These are phyloP conservation scores for Coemansia sp. DNA, from an alignment of 192 early-diverging fungal genomes.

Conservation along the genomic window DNA sequence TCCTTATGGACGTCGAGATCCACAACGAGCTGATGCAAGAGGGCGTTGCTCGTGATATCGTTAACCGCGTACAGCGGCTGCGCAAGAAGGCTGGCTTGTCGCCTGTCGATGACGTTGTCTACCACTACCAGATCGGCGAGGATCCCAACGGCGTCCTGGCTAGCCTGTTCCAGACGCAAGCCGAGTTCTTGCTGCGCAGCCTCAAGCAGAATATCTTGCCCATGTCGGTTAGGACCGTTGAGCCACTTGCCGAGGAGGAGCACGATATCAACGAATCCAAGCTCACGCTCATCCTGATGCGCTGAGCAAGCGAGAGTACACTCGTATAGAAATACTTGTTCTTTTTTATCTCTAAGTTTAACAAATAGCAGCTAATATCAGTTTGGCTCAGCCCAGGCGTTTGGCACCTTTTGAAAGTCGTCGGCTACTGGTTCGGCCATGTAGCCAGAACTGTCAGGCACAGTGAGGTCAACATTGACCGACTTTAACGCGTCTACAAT, in stretches of 20 bases:
- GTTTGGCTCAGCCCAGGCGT: constrained; percentile 2
- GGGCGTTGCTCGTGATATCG: constrained; percentile 89
- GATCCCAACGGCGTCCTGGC: constrained; percentile 71
- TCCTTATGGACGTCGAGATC: constrained; percentile 83
- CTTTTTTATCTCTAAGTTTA: neutral
- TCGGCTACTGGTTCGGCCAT: constrained; percentile 29
- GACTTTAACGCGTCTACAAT: constrained; percentile 70
- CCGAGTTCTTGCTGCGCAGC: constrained; percentile 66
- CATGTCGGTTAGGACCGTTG: constrained; percentile 31
- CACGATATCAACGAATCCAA: constrained; percentile 74
- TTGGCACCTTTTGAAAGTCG: constrained; percentile 50
- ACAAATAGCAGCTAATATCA: neutral
- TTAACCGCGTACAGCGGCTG: constrained; percentile 94
- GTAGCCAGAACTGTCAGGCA: constrained; percentile 32
- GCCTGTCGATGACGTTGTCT: constrained; percentile 83
- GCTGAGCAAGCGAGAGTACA: neutral
- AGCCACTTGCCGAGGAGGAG: constrained; percentile 74
- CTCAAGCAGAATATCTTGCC: constrained; percentile 71
- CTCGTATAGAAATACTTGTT: neutral
- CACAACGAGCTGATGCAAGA: constrained; percentile 84
- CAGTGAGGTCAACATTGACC: constrained; percentile 65
- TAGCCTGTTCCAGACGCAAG: constrained; percentile 70
- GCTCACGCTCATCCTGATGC: constrained; percentile 69
- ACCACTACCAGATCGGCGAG: constrained; percentile 76
- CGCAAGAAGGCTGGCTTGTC: constrained; percentile 93